Percentiles rank a stretch among this genome's conserved stretches.
Evolutionary conservation across 73 alveolate species (phyloP).

Genomic region (Tetrahymena borealis): DNA sequence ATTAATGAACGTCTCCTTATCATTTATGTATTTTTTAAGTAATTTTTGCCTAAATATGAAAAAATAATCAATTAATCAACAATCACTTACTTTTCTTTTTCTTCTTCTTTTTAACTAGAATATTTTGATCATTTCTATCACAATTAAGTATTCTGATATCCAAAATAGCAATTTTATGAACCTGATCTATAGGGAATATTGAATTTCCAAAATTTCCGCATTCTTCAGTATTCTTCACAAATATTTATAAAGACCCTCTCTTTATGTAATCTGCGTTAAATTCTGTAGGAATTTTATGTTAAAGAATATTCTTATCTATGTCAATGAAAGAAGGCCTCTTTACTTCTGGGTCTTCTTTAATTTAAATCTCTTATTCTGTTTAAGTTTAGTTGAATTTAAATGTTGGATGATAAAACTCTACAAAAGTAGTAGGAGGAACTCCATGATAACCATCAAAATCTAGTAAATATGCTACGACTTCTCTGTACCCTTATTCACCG

Average conservation of each 20-base stretch:
- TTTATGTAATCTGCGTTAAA: conserved; percentile 47
- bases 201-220: conserved; percentile 82
- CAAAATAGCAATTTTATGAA: conserved; percentile 88
- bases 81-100: conserved; percentile 20
- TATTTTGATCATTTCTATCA: conserved; percentile 95
- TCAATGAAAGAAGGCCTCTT: conserved; percentile 44
- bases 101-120: conserved; percentile 72
- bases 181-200: conserved; percentile 78
- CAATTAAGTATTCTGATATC: conserved; percentile 90
- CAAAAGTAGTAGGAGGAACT: conserved; percentile 95
- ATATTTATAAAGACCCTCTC: conserved; percentile 86
- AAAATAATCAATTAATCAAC: background rate
- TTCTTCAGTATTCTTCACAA: conserved; percentile 73
- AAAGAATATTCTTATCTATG: background rate
- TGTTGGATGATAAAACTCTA: conserved; percentile 84
- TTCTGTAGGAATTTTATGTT: background rate
- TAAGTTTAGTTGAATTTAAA: conserved; percentile 53
- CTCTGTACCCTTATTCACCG: conserved; percentile 96
- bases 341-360: conserved; percentile 37
- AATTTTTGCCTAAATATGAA: too few species aligned
- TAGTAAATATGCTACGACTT: conserved; percentile 92
- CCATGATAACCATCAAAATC: conserved; percentile 71
- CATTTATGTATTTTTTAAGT: too few species aligned
- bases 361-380: conserved; percentile 10
- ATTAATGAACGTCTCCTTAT: too few species aligned